Evolutionary conservation across 192 early-diverging fungal species (phyloP), one percentile per base, ranked within the genome.

Genomic region (Geranomyces michiganensis): DNA sequence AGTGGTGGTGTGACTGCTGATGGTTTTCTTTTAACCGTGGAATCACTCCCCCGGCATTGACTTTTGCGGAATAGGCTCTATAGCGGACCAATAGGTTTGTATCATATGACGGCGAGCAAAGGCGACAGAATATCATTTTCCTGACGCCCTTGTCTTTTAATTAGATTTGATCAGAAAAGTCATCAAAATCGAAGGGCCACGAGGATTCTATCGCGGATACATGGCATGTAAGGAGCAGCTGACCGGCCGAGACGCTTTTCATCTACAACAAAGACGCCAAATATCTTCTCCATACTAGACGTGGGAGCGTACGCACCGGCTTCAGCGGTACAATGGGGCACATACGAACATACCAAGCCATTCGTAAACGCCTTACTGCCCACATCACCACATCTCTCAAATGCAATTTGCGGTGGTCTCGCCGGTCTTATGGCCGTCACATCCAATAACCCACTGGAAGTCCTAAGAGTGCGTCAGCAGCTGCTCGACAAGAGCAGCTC

Each of bases 301-400:
- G 76, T 60, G 5, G 36, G 36, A 41, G 36, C 36, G 5, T 41
- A 41, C 36, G 82, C 78, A 19, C 82, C 82, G 1, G 79, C 77
- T 14, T 76, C 73, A 8, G 79, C 79, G 9, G 78, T 84, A 0
- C 80, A 84, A 62, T 84, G 82, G 82, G 82, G 82, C 6, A 58
- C 78, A 3, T 84, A 81, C 66, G 82, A 84, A 65, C 63, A 76
- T 19, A 24, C 36, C 64, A 84, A 84, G 76, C 41, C 56, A 7
- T 2, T 73, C 43, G n/a, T 70, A 14, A 8, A 56, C 49, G 46
- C 75, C 62, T 27, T 55, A 74, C 19, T 56, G 62, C 29, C 68
- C 4, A n/a, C 56, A 14, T 70, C 19, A 12, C 49, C 45, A 68
- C 56, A 43, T n/a, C 30, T 76, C 19, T 47, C 53, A 14, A 71